A percentile compares a stretch with the other conserved stretches of the same genome.
phyloP scores from a whole-genome alignment of 768 basidiomycete species.

The Leccinellum albellum region DNA sequence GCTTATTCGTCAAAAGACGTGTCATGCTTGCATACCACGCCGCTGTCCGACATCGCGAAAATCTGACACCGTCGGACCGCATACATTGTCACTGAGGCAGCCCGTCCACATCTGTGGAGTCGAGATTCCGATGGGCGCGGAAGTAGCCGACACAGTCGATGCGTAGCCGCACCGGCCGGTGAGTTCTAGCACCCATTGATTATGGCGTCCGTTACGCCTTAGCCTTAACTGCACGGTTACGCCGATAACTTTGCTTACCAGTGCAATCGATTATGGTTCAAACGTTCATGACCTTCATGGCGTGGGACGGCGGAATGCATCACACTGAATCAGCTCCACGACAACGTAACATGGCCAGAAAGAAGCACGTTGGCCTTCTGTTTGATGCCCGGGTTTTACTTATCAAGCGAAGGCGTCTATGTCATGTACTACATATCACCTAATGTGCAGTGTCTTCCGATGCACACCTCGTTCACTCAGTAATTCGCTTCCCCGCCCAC shows the following conservation, averaged over 20 bases:
- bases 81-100: background rate
- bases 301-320: too few relatives aligned
- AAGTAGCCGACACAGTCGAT: background rate
- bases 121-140: background rate
- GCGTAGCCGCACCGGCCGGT: background rate
- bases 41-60: background rate
- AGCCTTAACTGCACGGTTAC: background rate
- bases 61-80: background rate
- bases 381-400: background rate
- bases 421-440: background rate
- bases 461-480: background rate
- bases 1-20: background rate
- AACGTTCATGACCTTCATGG: too few relatives aligned
- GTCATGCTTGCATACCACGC: background rate
- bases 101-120: background rate
- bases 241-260: too few relatives aligned
- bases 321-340: background rate
- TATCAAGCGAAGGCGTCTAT: background rate
- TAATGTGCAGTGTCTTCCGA: background rate
- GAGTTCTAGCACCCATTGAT: background rate
- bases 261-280: too few relatives aligned
- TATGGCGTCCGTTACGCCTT: background rate
- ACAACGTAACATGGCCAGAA: background rate
- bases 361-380: background rate
- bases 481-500: background rate